Conservation (phyloP, 2,329 filamentous ascomycete genomes). For the Xylaria sp. region DNA sequence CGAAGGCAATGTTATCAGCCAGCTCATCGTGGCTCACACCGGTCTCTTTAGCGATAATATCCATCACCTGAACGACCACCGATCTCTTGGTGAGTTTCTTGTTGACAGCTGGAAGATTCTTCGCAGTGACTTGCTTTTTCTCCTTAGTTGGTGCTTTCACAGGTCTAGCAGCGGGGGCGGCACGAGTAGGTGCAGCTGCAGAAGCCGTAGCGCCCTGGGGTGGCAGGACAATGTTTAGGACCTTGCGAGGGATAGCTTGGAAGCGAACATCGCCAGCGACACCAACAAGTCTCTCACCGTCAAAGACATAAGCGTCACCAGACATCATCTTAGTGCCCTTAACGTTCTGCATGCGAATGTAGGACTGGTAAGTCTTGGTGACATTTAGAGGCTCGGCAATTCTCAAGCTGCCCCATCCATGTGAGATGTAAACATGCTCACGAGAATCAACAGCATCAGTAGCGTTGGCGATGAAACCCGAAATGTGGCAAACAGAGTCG, state of each 20-base stretch:
- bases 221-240: slow-evolving; percentile 74
- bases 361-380: slow-evolving; percentile 63
- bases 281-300: slow-evolving; percentile 61
- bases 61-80: slow-evolving; percentile 58
- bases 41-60: slow-evolving; percentile 66
- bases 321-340: slow-evolving; percentile 62
- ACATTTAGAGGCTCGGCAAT: slow-evolving; percentile 59
- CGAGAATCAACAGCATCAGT: slow-evolving; percentile 65
- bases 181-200: slow-evolving; percentile 50
- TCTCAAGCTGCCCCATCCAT: slow-evolving; percentile 66
- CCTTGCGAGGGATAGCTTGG: slow-evolving; percentile 72
- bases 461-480: slow-evolving; percentile 70
- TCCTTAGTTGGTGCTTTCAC: slow-evolving; percentile 50
- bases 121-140: slow-evolving; percentile 58
- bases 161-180: slow-evolving; percentile 49
- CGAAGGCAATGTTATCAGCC: slow-evolving; percentile 65
- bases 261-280: slow-evolving; percentile 69
- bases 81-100: slow-evolving; percentile 59
- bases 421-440: slow-evolving; percentile 67
- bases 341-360: slow-evolving; percentile 67
- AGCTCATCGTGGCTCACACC: slow-evolving; percentile 65
- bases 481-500: slow-evolving; percentile 67
- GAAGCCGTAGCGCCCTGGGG: slow-evolving; percentile 62
- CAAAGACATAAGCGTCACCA: slow-evolving; percentile 66
- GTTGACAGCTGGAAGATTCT: slow-evolving; percentile 61